Conservation (phyloP, 2,329 filamentous ascomycete species). For the Fusarium dlaminii region DNA sequence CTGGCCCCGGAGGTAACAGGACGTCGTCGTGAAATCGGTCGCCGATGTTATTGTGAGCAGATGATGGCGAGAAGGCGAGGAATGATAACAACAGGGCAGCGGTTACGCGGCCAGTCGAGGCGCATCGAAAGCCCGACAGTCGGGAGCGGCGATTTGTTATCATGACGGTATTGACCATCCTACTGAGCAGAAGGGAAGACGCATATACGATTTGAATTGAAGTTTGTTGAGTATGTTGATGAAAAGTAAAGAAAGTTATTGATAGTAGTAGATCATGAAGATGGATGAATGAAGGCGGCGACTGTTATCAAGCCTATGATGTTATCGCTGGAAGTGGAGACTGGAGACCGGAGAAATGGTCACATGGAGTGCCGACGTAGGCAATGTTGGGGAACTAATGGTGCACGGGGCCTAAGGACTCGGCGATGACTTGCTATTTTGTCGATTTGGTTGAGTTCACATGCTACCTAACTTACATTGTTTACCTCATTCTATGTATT, state of each 20-base stretch:
- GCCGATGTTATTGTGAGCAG: constrained; percentile 48
- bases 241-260: constrained; percentile 13
- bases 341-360: constrained; percentile 30
- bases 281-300: constrained; percentile 25
- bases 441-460: constrained; percentile 3
- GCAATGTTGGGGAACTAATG: constrained; percentile 23
- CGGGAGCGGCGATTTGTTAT: constrained; percentile 26
- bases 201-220: constrained; percentile 1
- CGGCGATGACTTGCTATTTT: neutral
- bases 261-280: constrained; percentile 2
- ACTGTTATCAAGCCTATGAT: constrained; percentile 41
- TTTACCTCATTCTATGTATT: neutral
- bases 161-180: constrained; percentile 34
- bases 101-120: constrained; percentile 70
- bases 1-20: constrained; percentile 52
- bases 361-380: constrained; percentile 22
- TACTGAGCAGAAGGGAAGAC: neutral
- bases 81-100: constrained; percentile 72
- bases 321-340: constrained; percentile 34
- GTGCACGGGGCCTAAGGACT: constrained; percentile 13
- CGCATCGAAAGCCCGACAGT: constrained; percentile 49
- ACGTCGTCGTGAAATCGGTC: constrained; percentile 54
- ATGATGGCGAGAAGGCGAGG: constrained; percentile 65
- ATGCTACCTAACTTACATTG: neutral
- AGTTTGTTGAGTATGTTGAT: constrained; percentile 9